These are phyloP conservation scores for Chytridiales sp. DNA, from an alignment of 371 early-diverging fungal species.

Conservation along the genomic window DNA sequence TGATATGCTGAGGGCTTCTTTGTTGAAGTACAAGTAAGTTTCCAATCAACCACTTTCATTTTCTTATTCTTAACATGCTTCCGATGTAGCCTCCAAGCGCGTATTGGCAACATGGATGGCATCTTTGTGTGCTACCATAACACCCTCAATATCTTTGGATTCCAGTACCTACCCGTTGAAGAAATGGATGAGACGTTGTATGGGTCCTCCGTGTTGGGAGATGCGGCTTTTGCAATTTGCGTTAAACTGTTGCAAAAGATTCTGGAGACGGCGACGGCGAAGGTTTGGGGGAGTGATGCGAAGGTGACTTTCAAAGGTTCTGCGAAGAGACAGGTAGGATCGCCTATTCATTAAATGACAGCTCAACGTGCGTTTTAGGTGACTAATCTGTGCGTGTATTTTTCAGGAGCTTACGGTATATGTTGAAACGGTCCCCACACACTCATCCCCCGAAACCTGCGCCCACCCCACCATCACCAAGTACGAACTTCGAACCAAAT, in stretches of 20 bases:
- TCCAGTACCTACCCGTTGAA: conserved; percentile 85
- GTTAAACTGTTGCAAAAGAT: conserved; percentile 63
- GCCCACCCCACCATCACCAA: no score
- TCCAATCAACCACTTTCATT: background rate
- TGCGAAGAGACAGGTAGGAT: no score
- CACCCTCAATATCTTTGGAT: conserved; percentile 87
- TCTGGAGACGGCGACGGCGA: conserved; percentile 60
- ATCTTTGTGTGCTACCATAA: conserved; percentile 94
- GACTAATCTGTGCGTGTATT: no score
- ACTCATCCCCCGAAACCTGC: no score
- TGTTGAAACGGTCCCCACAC: no score
- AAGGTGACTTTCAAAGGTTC: conserved; percentile 16
- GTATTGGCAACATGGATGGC: conserved; percentile 96
- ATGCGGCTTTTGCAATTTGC: conserved; percentile 65
- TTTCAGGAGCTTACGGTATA: no score
- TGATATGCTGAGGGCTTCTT: conserved; percentile 87
- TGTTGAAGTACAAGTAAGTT: conserved; percentile 76
- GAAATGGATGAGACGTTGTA: conserved; percentile 86
- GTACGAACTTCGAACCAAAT: no score
- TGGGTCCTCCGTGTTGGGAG: conserved; percentile 72
- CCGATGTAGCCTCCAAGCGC: conserved; percentile 73
- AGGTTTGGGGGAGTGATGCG: conserved; percentile 32
- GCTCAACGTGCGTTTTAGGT: no score
- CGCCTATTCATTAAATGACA: no score
- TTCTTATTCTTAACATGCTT: background rate